phyloP scores from a whole-genome alignment of 2,329 filamentous ascomycete species.

The Pseudogymnoascus sp. region DNA sequence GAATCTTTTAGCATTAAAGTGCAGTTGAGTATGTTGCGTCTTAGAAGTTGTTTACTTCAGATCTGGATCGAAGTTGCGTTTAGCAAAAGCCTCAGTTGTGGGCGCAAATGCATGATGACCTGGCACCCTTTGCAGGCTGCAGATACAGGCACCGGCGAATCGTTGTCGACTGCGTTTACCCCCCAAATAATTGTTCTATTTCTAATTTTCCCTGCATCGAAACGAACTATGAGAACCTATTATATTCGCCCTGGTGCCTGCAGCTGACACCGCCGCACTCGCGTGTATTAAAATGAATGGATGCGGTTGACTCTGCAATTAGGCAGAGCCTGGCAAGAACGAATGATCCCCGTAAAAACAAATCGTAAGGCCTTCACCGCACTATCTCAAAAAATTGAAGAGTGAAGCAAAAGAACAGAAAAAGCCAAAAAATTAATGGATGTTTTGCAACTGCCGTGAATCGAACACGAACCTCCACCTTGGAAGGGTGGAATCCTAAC shows the following conservation, averaged over 20 bases:
- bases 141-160: background rate
- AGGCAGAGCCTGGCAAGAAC: no score
- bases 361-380: background rate
- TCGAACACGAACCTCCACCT: slow-evolving; percentile 25
- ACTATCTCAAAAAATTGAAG: background rate
- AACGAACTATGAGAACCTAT: background rate
- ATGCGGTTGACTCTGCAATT: no score
- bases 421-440: slow-evolving; percentile 10
- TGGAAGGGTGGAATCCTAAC: slow-evolving; percentile 23
- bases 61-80: background rate
- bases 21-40: background rate
- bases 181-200: background rate
- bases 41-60: background rate
- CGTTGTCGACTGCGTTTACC: background rate
- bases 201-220: background rate
- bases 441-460: slow-evolving; percentile 16
- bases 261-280: no score
- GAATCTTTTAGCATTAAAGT: background rate
- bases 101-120: background rate
- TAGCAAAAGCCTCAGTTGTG: background rate
- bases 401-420: background rate
- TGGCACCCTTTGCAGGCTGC: background rate
- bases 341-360: background rate
- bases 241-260: background rate
- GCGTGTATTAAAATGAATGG: no score